phyloP scores from a whole-genome alignment of 768 basidiomycete genomes.

The Cystobasidiopsis lactophilus region DNA sequence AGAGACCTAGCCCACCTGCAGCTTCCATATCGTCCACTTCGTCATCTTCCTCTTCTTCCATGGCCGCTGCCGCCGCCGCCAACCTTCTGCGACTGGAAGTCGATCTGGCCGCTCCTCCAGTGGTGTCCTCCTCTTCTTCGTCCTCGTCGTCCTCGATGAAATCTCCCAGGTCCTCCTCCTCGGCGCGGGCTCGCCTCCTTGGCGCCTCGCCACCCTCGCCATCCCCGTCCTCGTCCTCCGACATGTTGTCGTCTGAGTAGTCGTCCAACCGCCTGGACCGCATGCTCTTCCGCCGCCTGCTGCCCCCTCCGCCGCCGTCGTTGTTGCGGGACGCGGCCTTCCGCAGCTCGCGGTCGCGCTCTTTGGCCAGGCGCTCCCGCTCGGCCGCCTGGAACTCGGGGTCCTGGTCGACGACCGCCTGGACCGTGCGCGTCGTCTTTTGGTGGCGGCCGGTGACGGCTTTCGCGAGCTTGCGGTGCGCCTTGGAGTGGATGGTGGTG shows the following conservation, averaged over 20 bases:
- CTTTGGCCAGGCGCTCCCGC: not conserved
- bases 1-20: not conserved
- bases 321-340: constrained; percentile 1
- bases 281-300: not conserved
- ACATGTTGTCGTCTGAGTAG: too few species aligned
- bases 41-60: not conserved
- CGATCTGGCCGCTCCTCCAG: too few species aligned
- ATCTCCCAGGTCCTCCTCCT: not conserved
- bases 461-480: constrained; percentile 67
- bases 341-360: constrained; percentile 6
- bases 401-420: constrained; percentile 31
- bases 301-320: constrained; percentile 4
- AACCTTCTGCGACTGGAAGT: not conserved
- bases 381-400: constrained; percentile 12
- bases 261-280: constrained; percentile 2
- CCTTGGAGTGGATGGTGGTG: constrained; percentile 72
- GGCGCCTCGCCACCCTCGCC: not conserved
- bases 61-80: not conserved
- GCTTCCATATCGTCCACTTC: constrained; percentile 11
- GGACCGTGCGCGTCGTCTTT: constrained; percentile 46
- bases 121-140: not conserved
- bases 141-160: not conserved
- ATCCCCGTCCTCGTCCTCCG: constrained; percentile 3
- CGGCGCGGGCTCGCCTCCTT: not conserved
- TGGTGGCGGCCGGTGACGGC: constrained; percentile 67